These are phyloP conservation scores for Xylaria digitata DNA, from an alignment of 2,329 filamentous ascomycete genomes.

Conservation along the genomic window DNA sequence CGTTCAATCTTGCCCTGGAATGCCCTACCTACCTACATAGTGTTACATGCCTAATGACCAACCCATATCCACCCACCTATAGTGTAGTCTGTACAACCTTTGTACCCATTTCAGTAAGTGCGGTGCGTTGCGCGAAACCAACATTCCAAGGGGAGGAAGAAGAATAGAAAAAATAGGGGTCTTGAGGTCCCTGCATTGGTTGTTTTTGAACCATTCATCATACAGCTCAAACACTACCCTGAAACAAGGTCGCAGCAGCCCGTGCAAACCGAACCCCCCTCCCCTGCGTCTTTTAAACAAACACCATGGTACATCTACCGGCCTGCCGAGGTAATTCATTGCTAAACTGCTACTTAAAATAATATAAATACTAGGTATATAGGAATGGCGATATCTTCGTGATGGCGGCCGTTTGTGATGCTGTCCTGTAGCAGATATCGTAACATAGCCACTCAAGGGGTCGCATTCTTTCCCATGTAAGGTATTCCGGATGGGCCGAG, in stretches of 20 bases:
- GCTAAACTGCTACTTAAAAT: no score
- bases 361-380: no score
- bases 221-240: conserved; percentile 26
- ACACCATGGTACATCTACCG: not conserved
- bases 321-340: no score
- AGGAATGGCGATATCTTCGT: no score
- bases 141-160: conserved; percentile 1
- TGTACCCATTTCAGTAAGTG: no score
- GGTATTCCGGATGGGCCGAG: not conserved
- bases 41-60: no score
- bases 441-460: no score
- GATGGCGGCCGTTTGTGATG: no score
- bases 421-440: no score
- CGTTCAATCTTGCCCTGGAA: not conserved
- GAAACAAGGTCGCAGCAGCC: conserved; percentile 21
- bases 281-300: conserved; percentile 10
- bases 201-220: conserved; percentile 5
- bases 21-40: no score
- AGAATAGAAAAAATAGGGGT: conserved; percentile 12
- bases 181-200: conserved; percentile 13
- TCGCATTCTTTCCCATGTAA: not conserved
- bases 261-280: not conserved
- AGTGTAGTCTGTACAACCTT: no score
- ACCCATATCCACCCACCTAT: no score
- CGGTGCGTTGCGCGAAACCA: not conserved